Conservation (phyloP, 2,329 filamentous ascomycete species). For the Alternaria conjuncta region DNA sequence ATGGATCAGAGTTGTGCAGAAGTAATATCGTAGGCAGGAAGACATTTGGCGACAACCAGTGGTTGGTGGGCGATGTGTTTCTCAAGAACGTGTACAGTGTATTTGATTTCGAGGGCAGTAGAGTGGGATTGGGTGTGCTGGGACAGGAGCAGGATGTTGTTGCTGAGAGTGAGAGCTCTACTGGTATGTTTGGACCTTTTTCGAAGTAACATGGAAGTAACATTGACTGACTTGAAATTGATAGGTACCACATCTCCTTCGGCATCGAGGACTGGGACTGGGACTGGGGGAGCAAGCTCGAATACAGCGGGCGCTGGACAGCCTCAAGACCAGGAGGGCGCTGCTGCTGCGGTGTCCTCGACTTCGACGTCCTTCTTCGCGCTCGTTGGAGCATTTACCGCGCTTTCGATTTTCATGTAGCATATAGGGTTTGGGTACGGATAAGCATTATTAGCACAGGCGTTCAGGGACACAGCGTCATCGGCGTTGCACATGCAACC, state of each 20-base stretch:
- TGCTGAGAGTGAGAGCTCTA: neutral
- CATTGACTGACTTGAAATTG: neutral
- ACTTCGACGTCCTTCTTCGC: neutral
- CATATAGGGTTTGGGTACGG: neutral
- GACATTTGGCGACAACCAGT: constrained; percentile 66
- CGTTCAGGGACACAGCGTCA: neutral
- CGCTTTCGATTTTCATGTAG: constrained; percentile 11
- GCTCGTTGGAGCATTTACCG: neutral
- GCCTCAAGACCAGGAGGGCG: constrained; percentile 6
- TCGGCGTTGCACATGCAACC: neutral
- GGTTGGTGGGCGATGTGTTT: constrained; percentile 86
- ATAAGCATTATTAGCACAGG: neutral
- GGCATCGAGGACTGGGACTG: neutral
- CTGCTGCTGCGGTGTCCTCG: neutral
- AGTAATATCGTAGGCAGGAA: constrained; percentile 79
- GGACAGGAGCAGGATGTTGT: constrained; percentile 3
- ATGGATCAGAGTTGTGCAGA: constrained; percentile 51
- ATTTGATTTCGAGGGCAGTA: constrained; percentile 75
- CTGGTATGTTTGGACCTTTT: constrained; percentile 8
- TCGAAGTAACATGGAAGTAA: neutral
- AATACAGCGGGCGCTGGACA: neutral
- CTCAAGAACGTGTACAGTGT: constrained; percentile 89
- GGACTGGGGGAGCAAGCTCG: neutral
- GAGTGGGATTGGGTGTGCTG: constrained; percentile 61
- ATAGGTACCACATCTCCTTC: constrained; percentile 2